Percentiles rank a stretch among this genome's conserved stretches.
phyloP scores from a whole-genome alignment of 2,329 filamentous ascomycete species.

The Thelonectria discophora region DNA sequence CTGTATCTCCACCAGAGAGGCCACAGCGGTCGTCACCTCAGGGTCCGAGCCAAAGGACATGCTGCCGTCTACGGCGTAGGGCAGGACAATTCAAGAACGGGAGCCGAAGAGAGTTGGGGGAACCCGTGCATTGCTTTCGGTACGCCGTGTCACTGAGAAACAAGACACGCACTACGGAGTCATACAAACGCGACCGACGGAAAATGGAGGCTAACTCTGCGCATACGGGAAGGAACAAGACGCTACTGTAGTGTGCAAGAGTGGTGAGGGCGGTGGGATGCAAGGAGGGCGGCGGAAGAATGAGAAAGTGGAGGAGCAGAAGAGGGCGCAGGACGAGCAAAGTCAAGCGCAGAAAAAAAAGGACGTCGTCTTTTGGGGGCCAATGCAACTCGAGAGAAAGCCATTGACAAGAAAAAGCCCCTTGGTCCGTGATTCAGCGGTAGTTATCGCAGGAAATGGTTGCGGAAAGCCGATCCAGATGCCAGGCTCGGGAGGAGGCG shows the following conservation, averaged over 20 bases:
- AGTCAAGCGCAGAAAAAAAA: neutral
- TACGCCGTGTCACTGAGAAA: too few species aligned
- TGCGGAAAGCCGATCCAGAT: neutral
- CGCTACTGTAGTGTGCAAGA: constrained; percentile 18
- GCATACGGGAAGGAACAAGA: neutral
- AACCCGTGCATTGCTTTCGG: neutral
- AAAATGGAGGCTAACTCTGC: neutral
- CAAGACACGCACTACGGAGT: neutral
- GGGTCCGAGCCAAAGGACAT: constrained; percentile 18
- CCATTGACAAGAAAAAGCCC: constrained; percentile 5
- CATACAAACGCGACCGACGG: neutral
- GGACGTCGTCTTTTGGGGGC: neutral
- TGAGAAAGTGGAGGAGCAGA: neutral
- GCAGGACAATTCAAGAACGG: neutral
- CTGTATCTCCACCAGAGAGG: neutral
- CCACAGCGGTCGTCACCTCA: neutral
- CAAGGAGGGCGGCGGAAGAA: neutral
- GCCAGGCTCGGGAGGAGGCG: neutral
- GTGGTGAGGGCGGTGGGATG: constrained; percentile 13
- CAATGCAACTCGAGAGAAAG: neutral
- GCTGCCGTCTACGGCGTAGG: constrained; percentile 9
- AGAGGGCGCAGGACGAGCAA: neutral
- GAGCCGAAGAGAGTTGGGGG: neutral
- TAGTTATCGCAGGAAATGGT: neutral
- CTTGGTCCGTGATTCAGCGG: constrained; percentile 3